Evolutionary conservation across 2,329 filamentous ascomycete genomes (phyloP), one percentile per base, ranked within the genome.

Genomic region (Ceratocystiopsis brevicomis): DNA sequence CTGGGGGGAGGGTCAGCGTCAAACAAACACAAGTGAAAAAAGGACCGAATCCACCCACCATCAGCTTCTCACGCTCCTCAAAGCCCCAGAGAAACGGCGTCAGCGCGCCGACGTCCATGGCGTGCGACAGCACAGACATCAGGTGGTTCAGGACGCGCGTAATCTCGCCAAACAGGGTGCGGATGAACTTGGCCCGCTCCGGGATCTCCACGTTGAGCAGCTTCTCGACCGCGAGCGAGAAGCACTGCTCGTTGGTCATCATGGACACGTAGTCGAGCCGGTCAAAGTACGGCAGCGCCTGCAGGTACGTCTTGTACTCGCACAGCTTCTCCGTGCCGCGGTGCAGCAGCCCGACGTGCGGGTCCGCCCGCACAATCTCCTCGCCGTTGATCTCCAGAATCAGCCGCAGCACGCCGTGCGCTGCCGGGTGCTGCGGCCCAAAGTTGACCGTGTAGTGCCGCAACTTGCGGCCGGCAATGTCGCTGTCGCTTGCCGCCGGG

Each of bases 201-300:
- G 90, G 90, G 50, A 98, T 83, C 61, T 98, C 92, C 51, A 98
- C 71, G 63, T 98, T 98, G 56, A 98, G 70, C 48, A 98, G 73
- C 72, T 98, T 98, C 73, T 98, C 90, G 44, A 96, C 88, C 17
- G 86, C 90, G 52, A 98, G 73, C 35, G 86, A 77, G 64, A 85
- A 98, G 59, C 86, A 94, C 66, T 98, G 90, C 71, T 98, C 90
- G 64, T 98, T 98, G 57, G 90, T 98, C 90, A 98, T 98, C 92
- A 98, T 98, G 56, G 86, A 95, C 54, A 95, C 87, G 63, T 98
- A 98, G 65, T 98, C 90, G 61, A 98, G 72, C 54, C 90, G 85
- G 66, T 98, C 90, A 61, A 98, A 98, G 70, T 98, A 98, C 45
- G 90, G 90, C 58, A 98, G 70, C 45, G 90, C 90, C 70, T 98